phyloP scores from a whole-genome alignment of 2,329 filamentous ascomycete species.

The Epichloe sibirici region DNA sequence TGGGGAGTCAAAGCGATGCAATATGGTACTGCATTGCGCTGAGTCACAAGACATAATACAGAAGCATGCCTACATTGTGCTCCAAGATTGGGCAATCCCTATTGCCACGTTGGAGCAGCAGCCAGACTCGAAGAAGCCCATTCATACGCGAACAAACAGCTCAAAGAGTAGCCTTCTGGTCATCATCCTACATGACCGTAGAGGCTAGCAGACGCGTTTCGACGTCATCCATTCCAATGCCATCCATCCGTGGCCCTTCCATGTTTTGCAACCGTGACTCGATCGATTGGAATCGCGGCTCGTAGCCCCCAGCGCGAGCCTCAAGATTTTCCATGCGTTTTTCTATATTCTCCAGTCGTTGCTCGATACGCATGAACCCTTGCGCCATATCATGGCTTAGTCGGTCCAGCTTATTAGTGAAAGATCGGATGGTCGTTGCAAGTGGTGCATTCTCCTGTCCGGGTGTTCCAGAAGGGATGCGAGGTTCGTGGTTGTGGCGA shows the following conservation, averaged over 20 bases:
- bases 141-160: neutral
- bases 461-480: slow-evolving; percentile 38
- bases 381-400: slow-evolving; percentile 43
- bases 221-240: slow-evolving; percentile 32
- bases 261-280: slow-evolving; percentile 30
- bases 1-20: neutral
- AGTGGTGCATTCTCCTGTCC: slow-evolving; percentile 46
- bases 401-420: slow-evolving; percentile 48
- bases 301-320: slow-evolving; percentile 28
- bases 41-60: neutral
- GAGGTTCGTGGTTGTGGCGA: slow-evolving; percentile 50
- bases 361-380: slow-evolving; percentile 38
- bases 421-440: slow-evolving; percentile 43
- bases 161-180: neutral
- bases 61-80: neutral
- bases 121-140: neutral
- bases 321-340: slow-evolving; percentile 45
- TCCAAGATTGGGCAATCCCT: neutral
- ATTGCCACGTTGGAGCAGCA: neutral
- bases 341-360: slow-evolving; percentile 37
- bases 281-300: slow-evolving; percentile 32
- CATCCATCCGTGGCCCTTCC: slow-evolving; percentile 30
- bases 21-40: neutral
- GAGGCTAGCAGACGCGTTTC: slow-evolving; percentile 31
- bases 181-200: slow-evolving; percentile 27